These are phyloP conservation scores for Colletotrichum sp. DNA, from an alignment of 2,329 filamentous ascomycete genomes.

Conservation along the genomic window DNA sequence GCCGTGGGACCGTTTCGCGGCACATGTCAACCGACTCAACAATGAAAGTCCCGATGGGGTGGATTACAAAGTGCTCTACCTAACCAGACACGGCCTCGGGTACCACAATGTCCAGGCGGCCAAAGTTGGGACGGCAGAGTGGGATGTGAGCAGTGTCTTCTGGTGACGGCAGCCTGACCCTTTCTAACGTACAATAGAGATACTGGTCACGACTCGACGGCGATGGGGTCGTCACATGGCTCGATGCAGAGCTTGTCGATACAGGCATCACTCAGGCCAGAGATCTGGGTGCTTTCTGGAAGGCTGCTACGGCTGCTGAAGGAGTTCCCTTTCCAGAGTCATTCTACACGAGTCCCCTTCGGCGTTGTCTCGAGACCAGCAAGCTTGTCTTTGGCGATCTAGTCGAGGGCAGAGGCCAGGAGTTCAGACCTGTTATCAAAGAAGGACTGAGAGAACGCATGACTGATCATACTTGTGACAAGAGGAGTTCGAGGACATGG, in stretches of 20 bases:
- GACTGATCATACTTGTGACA: constrained; percentile 67
- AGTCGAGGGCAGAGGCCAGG: constrained; percentile 33
- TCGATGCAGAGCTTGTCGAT: constrained; percentile 54
- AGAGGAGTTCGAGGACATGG: constrained; percentile 50
- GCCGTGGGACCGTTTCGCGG: constrained; percentile 58
- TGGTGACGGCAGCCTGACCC: neutral
- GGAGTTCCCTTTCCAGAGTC: constrained; percentile 57
- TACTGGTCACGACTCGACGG: constrained; percentile 44
- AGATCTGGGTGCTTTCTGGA: constrained; percentile 57
- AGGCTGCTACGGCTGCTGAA: constrained; percentile 42
- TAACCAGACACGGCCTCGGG: constrained; percentile 64
- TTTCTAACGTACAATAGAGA: constrained; percentile 24
- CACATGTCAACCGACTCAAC: constrained; percentile 54
- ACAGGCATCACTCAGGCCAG: constrained; percentile 58
- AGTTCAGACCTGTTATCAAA: constrained; percentile 59
- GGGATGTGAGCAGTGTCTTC: constrained; percentile 47
- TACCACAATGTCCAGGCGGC: constrained; percentile 53
- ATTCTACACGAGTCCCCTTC: constrained; percentile 64
- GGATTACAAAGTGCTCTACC: constrained; percentile 58
- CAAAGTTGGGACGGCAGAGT: constrained; percentile 61
- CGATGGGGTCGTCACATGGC: constrained; percentile 42
- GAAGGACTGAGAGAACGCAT: constrained; percentile 65
- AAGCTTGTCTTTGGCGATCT: constrained; percentile 54
- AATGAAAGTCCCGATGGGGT: constrained; percentile 41
- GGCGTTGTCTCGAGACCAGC: constrained; percentile 63